Percentiles rank a stretch among this genome's conserved stretches.
phyloP scores from a whole-genome alignment of 1,139 yeast species.

The Saccharomyces pastorianus region DNA sequence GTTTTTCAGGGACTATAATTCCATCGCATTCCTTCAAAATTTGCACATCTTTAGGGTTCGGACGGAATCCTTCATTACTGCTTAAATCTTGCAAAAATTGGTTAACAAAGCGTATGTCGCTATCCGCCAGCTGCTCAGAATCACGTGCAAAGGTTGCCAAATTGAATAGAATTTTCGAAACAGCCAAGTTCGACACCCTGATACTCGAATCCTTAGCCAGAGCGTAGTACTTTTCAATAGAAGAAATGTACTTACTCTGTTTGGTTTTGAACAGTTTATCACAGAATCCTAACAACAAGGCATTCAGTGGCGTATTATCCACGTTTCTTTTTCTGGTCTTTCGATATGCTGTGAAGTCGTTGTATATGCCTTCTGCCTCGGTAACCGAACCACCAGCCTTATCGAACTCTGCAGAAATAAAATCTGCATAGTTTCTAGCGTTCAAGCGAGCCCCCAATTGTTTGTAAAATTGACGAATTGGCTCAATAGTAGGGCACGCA shows the following conservation, averaged over 20 bases:
- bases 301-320: slow-evolving; percentile 5
- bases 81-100: background rate
- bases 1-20: background rate
- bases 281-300: slow-evolving; percentile 2
- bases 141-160: background rate
- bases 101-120: background rate
- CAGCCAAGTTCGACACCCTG: background rate
- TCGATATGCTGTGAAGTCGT: slow-evolving; percentile 11
- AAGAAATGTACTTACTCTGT: background rate
- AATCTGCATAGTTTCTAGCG: slow-evolving; percentile 15
- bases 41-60: background rate
- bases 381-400: slow-evolving; percentile 17
- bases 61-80: background rate
- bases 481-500: slow-evolving; percentile 16
- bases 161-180: background rate
- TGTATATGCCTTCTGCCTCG: slow-evolving; percentile 22
- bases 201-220: background rate
- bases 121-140: background rate
- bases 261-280: background rate
- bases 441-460: slow-evolving; percentile 13
- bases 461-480: slow-evolving; percentile 16
- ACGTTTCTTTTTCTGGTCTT: slow-evolving; percentile 5
- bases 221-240: background rate
- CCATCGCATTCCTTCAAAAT: background rate
- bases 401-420: slow-evolving; percentile 22